Percentiles rank a stretch among this genome's conserved stretches.
phyloP scores from a whole-genome alignment of 345 rosid genomes.

The Hevea brasiliensis region DNA sequence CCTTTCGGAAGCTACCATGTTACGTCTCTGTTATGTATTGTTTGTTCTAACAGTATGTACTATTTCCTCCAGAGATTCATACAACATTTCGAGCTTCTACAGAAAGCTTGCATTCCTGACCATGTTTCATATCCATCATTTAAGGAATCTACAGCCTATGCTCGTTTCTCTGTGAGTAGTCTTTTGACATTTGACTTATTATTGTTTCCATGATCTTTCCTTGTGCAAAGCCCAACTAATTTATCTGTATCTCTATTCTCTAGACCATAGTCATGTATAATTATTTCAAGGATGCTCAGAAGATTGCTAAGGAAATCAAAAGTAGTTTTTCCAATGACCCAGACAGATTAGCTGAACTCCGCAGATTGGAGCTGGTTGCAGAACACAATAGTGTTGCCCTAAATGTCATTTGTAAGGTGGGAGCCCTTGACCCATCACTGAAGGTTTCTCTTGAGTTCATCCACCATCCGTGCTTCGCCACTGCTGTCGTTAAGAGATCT shows the following conservation, averaged over 20 bases:
- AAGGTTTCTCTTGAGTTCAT: constrained; percentile 86
- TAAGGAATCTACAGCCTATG: constrained; percentile 67
- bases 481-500: constrained; percentile 84
- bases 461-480: constrained; percentile 87
- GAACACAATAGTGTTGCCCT: constrained; percentile 84
- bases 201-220: neutral
- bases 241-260: neutral
- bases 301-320: constrained; percentile 76
- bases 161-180: constrained; percentile 73
- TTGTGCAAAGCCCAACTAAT: neutral
- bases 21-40: neutral
- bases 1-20: neutral
- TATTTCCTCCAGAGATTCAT: constrained; percentile 60
- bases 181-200: neutral
- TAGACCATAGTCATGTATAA: constrained; percentile 66
- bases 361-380: constrained; percentile 81
- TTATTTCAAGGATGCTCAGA: constrained; percentile 87
- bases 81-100: constrained; percentile 95
- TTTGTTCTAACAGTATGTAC: constrained; percentile 14
- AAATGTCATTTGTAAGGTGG: constrained; percentile 56
- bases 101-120: constrained; percentile 86
- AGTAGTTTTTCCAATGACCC: constrained; percentile 67
- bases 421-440: constrained; percentile 64
- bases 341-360: constrained; percentile 68
- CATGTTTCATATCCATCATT: constrained; percentile 67